These are phyloP conservation scores for Cytospora chrysosperma DNA, from an alignment of 2,329 filamentous ascomycete genomes.

Conservation along the genomic window DNA sequence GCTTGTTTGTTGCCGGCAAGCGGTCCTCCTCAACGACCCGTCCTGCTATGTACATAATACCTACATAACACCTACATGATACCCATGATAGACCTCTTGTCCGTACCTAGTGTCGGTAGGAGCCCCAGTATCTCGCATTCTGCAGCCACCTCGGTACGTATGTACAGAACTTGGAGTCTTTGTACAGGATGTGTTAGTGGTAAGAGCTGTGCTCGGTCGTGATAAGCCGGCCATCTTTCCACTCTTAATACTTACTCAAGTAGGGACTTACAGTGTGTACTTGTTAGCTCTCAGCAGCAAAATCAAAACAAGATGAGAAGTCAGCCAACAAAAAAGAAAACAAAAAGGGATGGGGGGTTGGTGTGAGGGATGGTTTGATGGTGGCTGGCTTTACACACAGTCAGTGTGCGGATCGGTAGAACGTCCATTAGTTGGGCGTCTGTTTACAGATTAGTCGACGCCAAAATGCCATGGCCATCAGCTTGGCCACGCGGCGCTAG, in stretches of 20 bases:
- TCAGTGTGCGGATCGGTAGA: too few species aligned
- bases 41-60: not conserved
- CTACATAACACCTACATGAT: not conserved
- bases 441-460: not conserved
- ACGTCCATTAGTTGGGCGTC: not conserved
- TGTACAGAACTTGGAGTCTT: not conserved
- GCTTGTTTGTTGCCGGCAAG: not conserved
- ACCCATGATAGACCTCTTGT: slow-evolving; percentile 8
- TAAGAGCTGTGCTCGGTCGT: slow-evolving; percentile 2
- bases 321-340: too few species aligned
- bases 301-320: not conserved
- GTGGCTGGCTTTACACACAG: not conserved
- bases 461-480: not conserved
- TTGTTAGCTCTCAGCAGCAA: not conserved
- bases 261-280: too few species aligned
- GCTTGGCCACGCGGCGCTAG: slow-evolving; percentile 2
- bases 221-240: slow-evolving; percentile 5
- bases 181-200: not conserved
- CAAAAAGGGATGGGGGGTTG: not conserved
- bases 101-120: not conserved
- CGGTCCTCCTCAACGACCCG: not conserved
- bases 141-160: too few species aligned
- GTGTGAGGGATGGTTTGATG: too few species aligned
- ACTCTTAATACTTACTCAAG: not conserved
- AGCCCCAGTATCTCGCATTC: not conserved